Conservation (phyloP, 352 stramenopile species). For the Phytopythium delawarense region DNA sequence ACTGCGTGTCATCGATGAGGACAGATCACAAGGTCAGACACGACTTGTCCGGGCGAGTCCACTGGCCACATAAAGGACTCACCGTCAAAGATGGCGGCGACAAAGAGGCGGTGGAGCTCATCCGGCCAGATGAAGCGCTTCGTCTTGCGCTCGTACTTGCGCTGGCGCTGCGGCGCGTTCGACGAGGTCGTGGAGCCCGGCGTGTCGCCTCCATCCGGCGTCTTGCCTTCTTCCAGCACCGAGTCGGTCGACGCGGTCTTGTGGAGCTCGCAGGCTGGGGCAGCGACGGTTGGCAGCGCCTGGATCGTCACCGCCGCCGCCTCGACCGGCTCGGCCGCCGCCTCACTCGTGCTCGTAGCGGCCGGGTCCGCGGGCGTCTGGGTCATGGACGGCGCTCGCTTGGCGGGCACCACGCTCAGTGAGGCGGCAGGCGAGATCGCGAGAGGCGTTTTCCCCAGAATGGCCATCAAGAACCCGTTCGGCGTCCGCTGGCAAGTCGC, state of each 20-base stretch:
- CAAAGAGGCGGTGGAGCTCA: constrained; percentile 84
- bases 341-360: neutral
- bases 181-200: constrained; percentile 9
- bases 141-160: constrained; percentile 88
- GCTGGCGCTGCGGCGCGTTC: constrained; percentile 26
- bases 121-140: constrained; percentile 88
- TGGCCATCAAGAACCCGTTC: constrained; percentile 1
- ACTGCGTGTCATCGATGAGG: constrained; percentile 29
- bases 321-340: neutral
- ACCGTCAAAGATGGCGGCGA: constrained; percentile 87
- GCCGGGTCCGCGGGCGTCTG: constrained; percentile 7
- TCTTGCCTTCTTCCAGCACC: constrained; percentile 11
- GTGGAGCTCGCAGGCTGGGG: constrained; percentile 2
- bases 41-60: neutral
- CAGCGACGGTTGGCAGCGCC: neutral
- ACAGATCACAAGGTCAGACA: neutral
- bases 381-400: constrained; percentile 5
- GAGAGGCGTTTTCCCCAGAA: constrained; percentile 6
- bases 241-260: constrained; percentile 21
- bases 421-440: constrained; percentile 4
- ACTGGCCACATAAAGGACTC: constrained; percentile 8
- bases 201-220: constrained; percentile 10
- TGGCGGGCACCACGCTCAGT: constrained; percentile 3
- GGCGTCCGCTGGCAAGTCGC: neutral
- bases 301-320: neutral